Percentiles rank a stretch among this genome's conserved stretches.
These are phyloP conservation scores for Protomyces lactucae-debilis DNA, from an alignment of 1,139 yeast species.

Conservation along the genomic window DNA sequence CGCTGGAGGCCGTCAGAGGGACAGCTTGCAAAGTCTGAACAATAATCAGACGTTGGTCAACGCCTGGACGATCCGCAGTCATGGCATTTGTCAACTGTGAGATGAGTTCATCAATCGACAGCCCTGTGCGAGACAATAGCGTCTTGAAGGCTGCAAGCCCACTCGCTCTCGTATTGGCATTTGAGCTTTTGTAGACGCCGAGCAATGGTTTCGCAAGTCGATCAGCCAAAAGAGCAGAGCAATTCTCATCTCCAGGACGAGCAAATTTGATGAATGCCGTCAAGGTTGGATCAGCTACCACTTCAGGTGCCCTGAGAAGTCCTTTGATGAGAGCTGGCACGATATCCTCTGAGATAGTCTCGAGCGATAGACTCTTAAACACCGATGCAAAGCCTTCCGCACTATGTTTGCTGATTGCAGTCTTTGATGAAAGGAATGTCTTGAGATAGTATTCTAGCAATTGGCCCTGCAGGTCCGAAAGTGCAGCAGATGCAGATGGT, in stretches of 20 bases:
- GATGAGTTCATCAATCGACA: conserved; percentile 48
- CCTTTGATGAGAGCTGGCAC: conserved; percentile 70
- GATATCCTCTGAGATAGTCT: conserved; percentile 45
- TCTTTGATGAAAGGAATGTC: conserved; percentile 5
- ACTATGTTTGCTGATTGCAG: not conserved
- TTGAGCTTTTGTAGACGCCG: conserved; percentile 65
- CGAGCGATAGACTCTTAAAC: not conserved
- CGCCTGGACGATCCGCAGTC: conserved; percentile 46
- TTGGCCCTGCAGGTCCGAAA: not conserved
- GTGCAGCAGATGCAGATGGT: not conserved
- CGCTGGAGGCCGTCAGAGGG: conserved; percentile 33
- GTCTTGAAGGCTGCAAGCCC: conserved; percentile 46
- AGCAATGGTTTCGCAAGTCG: conserved; percentile 59
- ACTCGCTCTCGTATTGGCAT: conserved; percentile 55
- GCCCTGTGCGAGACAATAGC: conserved; percentile 25
- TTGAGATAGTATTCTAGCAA: not conserved
- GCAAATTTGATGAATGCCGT: conserved; percentile 49
- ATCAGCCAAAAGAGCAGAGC: conserved; percentile 43
- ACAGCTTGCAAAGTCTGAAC: conserved; percentile 46
- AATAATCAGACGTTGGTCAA: conserved; percentile 59
- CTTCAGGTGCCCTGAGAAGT: conserved; percentile 75
- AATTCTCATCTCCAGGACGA: conserved; percentile 40
- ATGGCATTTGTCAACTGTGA: conserved; percentile 44
- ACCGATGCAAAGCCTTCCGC: conserved; percentile 7
- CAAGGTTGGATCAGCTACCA: conserved; percentile 52